Conservation (phyloP, 75 land plant species). For the Picea sitchensis region DNA sequence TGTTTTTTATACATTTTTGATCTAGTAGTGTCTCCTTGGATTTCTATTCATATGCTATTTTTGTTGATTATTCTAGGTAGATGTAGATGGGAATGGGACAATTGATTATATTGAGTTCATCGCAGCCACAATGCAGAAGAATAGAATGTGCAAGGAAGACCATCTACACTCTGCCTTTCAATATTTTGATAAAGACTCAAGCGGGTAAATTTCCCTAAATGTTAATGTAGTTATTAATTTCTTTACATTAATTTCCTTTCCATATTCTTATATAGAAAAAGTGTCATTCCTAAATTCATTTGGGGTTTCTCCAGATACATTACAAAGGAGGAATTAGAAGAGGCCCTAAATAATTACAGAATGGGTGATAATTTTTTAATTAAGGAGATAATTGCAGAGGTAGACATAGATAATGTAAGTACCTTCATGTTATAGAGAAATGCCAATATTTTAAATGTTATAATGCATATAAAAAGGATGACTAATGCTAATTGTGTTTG, state of each 20-base stretch:
- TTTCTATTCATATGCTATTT: no score
- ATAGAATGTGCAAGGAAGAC: constrained; percentile 60
- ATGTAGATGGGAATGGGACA: constrained; percentile 92
- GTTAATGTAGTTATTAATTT: not conserved
- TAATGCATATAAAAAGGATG: not conserved
- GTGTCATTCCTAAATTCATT: not conserved
- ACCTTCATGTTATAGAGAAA: not conserved
- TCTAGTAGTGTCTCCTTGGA: no score
- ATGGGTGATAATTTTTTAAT: constrained; percentile 67
- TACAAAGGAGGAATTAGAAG: constrained; percentile 69
- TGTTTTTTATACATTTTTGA: no score
- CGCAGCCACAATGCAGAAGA: constrained; percentile 82
- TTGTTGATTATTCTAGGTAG: constrained; percentile 43
- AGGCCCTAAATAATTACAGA: constrained; percentile 56
- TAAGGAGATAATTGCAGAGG: constrained; percentile 66
- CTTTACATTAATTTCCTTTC: not conserved
- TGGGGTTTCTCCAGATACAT: constrained; percentile 46
- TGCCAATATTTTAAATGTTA: not conserved
- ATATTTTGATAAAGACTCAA: constrained; percentile 72
- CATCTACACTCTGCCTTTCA: constrained; percentile 66
- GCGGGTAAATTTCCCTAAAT: constrained; percentile 34
- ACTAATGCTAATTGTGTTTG: not conserved
- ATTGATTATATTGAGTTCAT: constrained; percentile 87
- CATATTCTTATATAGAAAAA: not conserved
- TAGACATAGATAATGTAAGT: constrained; percentile 78